These are phyloP conservation scores for Polyporus arcularius DNA, from an alignment of 768 basidiomycete genomes.

Conservation along the genomic window DNA sequence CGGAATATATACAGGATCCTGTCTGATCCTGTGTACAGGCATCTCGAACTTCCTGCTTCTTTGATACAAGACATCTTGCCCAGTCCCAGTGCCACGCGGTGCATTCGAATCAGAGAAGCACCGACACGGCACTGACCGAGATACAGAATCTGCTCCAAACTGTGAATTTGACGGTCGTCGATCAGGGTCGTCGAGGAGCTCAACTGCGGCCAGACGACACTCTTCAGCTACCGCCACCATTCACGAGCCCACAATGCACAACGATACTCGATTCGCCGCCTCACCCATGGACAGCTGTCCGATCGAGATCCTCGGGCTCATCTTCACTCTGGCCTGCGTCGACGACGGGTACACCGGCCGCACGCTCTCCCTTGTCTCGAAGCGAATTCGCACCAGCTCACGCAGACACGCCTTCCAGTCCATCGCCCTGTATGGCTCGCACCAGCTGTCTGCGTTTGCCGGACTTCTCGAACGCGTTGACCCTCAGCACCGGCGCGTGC, in stretches of 20 bases:
- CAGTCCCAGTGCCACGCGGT: not conserved
- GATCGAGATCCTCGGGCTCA: slow-evolving; percentile 27
- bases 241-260: too few species aligned
- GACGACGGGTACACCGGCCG: slow-evolving; percentile 31
- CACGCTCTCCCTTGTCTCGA: slow-evolving; percentile 30
- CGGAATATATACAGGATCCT: too few species aligned
- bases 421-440: slow-evolving; percentile 26
- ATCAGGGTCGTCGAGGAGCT: too few species aligned
- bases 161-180: too few species aligned
- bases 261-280: not conserved
- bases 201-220: too few species aligned
- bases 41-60: too few species aligned
- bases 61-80: not conserved
- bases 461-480: not conserved
- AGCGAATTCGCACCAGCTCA: slow-evolving; percentile 25
- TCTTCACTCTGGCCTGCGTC: slow-evolving; percentile 29
- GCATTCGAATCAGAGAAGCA: not conserved
- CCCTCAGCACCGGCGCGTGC: not conserved
- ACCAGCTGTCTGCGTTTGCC: slow-evolving; percentile 21
- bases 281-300: slow-evolving; percentile 22
- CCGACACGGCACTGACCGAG: too few species aligned
- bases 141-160: too few species aligned
- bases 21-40: too few species aligned
- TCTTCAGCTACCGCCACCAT: too few species aligned
- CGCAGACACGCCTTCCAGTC: slow-evolving; percentile 19